Evolutionary conservation across 108 stramenopile genomes (phyloP).

Genomic region (Cylindrotheca fusiformis): DNA sequence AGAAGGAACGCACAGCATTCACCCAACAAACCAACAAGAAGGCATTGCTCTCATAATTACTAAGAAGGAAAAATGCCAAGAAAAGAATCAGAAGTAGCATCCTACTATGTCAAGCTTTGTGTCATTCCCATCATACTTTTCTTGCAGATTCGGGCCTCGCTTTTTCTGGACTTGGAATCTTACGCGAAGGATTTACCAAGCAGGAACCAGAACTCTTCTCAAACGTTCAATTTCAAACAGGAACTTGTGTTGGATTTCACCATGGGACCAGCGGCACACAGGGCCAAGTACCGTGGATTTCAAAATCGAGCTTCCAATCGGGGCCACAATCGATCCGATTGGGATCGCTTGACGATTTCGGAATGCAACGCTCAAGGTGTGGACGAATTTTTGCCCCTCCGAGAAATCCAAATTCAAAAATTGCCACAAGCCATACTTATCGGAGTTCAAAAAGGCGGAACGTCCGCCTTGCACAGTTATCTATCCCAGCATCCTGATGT

Average conservation of each 20-base stretch:
- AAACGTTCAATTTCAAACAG: no score
- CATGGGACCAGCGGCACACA: background rate
- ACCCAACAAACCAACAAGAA: no score
- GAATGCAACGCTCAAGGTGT: background rate
- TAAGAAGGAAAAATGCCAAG: no score
- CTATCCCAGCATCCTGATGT: constrained; percentile 82
- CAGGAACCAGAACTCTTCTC: no score
- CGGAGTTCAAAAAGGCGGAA: constrained; percentile 91
- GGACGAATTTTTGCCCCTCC: background rate
- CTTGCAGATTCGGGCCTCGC: no score
- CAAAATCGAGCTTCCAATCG: background rate
- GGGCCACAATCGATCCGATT: constrained; percentile 1
- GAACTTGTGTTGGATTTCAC: background rate
- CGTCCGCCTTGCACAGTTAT: constrained; percentile 84
- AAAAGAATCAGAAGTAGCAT: no score
- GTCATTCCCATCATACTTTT: no score
- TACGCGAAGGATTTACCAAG: no score
- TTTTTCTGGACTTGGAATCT: no score
- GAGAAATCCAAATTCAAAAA: background rate
- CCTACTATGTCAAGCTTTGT: no score
- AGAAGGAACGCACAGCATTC: no score
- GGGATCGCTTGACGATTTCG: background rate
- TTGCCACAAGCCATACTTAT: constrained; percentile 49
- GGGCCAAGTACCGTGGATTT: background rate
- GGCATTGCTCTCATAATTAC: no score